A percentile compares a stretch with the other conserved stretches of the same genome.
Conservation (phyloP, 768 basidiomycete species). For the Serendipita sp. region DNA sequence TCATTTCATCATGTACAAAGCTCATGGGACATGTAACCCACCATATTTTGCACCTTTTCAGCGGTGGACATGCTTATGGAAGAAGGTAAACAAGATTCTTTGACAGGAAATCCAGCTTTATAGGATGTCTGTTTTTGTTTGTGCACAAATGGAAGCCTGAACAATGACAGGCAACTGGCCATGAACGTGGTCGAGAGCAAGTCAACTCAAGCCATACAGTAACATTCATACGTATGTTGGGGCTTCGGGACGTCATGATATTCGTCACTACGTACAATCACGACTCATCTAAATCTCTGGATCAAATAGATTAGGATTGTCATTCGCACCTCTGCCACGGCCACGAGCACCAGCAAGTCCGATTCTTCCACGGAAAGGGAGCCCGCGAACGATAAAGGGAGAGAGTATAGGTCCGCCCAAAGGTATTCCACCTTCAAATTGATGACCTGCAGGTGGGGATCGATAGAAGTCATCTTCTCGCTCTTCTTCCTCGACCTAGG, state of each 20-base stretch:
- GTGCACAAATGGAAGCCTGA: too few relatives aligned
- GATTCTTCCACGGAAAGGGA: background rate
- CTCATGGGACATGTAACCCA: too few relatives aligned
- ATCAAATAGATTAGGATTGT: background rate
- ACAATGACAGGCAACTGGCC: too few relatives aligned
- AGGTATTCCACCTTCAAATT: background rate
- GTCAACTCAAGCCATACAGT: too few relatives aligned
- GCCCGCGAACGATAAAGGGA: background rate
- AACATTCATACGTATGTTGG: background rate
- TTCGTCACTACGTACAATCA: too few relatives aligned
- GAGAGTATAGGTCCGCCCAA: background rate
- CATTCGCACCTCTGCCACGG: background rate
- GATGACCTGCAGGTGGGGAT: background rate
- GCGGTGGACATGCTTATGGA: too few relatives aligned
- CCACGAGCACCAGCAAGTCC: background rate
- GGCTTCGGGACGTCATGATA: background rate
- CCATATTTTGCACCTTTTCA: too few relatives aligned
- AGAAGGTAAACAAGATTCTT: too few relatives aligned
- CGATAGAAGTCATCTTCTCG: background rate
- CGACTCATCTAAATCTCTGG: background rate
- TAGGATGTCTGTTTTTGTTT: too few relatives aligned
- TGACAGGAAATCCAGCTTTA: too few relatives aligned
- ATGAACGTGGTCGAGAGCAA: too few relatives aligned
- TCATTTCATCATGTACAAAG: too few relatives aligned
- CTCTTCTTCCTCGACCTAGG: background rate